Conservation (phyloP, 495 filamentous ascomycete species). For the Choiromyces venosus region DNA sequence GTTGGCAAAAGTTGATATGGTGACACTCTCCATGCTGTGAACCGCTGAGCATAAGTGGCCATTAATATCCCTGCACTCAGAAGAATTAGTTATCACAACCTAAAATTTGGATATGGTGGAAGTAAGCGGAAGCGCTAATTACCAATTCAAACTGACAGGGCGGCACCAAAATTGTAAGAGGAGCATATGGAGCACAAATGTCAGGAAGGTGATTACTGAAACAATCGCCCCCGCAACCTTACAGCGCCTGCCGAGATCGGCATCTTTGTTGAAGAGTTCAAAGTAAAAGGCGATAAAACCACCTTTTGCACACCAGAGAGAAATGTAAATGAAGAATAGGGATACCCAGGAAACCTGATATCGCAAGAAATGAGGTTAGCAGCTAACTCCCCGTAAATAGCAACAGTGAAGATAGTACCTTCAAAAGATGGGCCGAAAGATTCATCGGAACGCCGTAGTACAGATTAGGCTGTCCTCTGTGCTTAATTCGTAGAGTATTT, state of each 20-base stretch:
- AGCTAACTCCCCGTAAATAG: not conserved
- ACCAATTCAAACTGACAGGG: constrained; percentile 41
- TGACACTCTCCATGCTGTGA: constrained; percentile 40
- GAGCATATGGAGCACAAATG: constrained; percentile 42
- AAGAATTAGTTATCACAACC: not conserved
- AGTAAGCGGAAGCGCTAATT: not conserved
- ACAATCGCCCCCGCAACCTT: constrained; percentile 27
- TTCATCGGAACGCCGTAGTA: not conserved
- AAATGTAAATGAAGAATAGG: constrained; percentile 45
- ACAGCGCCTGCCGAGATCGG: constrained; percentile 20
- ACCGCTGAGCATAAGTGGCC: constrained; percentile 43
- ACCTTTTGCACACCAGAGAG: constrained; percentile 42
- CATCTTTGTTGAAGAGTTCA: constrained; percentile 36
- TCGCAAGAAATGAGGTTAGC: constrained; percentile 23
- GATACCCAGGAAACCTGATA: constrained; percentile 45
- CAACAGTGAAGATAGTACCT: not conserved
- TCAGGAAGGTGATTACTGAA: constrained; percentile 36
- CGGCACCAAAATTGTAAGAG: constrained; percentile 43
- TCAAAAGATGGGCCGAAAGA: not conserved
- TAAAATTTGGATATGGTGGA: not conserved
- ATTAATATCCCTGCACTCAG: constrained; percentile 22
- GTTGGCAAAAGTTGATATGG: constrained; percentile 24
- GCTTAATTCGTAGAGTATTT: constrained; percentile 37
- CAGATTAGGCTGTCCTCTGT: not conserved
- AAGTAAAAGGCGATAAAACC: constrained; percentile 44